Base-by-base conservation (phyloP, 2,329 filamentous ascomycete genomes). In the Gnomoniopsis smithogilvyi region DNA sequence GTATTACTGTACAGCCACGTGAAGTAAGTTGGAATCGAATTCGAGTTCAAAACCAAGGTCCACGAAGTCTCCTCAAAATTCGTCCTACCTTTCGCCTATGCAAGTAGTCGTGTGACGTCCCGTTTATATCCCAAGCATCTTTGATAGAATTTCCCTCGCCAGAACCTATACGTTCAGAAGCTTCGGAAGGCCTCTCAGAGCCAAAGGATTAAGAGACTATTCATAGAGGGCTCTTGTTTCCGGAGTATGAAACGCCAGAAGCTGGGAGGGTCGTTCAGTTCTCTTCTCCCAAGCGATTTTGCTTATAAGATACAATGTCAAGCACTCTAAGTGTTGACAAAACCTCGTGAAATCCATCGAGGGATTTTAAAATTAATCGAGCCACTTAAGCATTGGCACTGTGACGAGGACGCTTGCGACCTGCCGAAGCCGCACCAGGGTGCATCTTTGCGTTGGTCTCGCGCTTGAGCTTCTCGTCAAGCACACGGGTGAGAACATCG, bases 401-500 rank as follows among this genome's bases (percentile, higher is more conserved):
- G 72, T 83, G 80, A 15, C 83, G 76, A 3, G 81, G 72, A 33
- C 84, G 78, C 71, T 87, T 87, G 69, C 84, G 80, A 8, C 41
- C 41, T 45, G 71, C 78, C 67, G 71, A 65, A 3, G 70, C 71
- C 17, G 45, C 15, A 15, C 34, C 54, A 7, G 82, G 80, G 56
- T 84, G 80, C 73, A 83, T 75, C 72, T 86, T 86, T 53, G 85
- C 81, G 73, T 77, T 82, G 67, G 78, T 79, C 68, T 87, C 84
- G 65, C 83, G 76, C 78, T 84, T 85, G 77, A 87, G 81, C 73
- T 87, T 87, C 69, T 87, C 81, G 75, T 87, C 84, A 70, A 87
- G 73, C 21, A 88, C 83, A 61, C 84, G 84, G 17, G 84, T 92
- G 61, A 97, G 84, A 58, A 98, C 90, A 73, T 97, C 93, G 77